phyloP scores from a whole-genome alignment of 1,139 yeast genomes.

The Wickerhamomyces sp. region DNA sequence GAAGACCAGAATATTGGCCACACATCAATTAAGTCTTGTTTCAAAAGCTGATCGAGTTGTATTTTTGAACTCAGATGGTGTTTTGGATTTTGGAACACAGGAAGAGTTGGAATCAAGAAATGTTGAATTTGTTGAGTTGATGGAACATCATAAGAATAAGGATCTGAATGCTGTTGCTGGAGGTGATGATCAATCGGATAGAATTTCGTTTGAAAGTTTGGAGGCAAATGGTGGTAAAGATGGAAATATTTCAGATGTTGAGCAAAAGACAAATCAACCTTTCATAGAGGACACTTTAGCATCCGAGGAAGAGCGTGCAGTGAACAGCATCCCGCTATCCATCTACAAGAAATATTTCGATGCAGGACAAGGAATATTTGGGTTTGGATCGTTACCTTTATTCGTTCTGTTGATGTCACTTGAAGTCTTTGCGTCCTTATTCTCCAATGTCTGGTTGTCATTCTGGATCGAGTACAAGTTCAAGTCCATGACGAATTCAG shows the following conservation, averaged over 20 bases:
- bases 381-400: constrained; percentile 32
- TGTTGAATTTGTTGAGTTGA: not conserved
- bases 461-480: constrained; percentile 63
- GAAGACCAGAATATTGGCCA: constrained; percentile 72
- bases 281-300: not conserved
- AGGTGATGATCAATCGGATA: not conserved
- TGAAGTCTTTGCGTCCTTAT: constrained; percentile 50
- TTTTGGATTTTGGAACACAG: constrained; percentile 50
- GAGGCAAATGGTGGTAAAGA: constrained; percentile 51
- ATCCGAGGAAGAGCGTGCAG: not conserved
- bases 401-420: constrained; percentile 33
- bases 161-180: not conserved
- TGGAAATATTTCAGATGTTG: no score
- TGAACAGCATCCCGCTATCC: constrained; percentile 3
- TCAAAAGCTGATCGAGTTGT: constrained; percentile 62
- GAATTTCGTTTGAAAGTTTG: constrained; percentile 21
- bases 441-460: constrained; percentile 69
- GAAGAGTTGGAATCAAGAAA: constrained; percentile 16
- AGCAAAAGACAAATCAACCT: no score
- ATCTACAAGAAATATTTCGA: constrained; percentile 42
- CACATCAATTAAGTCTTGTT: constrained; percentile 72
- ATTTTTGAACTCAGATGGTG: constrained; percentile 59
- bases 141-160: not conserved
- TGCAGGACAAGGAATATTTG: constrained; percentile 49
- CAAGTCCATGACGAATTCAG: constrained; percentile 33